Conservation (phyloP, 129 eudicot species). For the Flaveria trinervia region DNA sequence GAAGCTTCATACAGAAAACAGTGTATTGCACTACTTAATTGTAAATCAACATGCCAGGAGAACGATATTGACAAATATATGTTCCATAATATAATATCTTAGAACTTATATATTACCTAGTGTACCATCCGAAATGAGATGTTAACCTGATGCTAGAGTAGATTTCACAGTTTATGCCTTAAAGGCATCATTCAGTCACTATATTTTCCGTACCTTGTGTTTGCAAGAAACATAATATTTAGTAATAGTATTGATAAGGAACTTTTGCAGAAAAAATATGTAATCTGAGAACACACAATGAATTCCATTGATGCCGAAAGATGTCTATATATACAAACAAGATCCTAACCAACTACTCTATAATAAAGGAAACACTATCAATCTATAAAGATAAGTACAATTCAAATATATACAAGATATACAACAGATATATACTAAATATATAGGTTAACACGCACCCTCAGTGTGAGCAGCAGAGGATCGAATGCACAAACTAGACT, state of each 20-base stretch:
- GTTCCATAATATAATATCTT: background rate
- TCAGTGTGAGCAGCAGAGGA: too few relatives aligned
- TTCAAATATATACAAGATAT: too few relatives aligned
- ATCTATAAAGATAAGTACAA: too few relatives aligned
- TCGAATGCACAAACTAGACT: too few relatives aligned
- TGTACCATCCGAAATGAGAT: conserved; percentile 78
- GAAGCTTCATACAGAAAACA: background rate
- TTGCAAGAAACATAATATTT: conserved; percentile 31
- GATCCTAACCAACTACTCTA: too few relatives aligned
- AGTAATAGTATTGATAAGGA: conserved; percentile 1
- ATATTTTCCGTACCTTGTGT: conserved; percentile 82
- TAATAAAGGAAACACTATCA: too few relatives aligned
- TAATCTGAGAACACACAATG: too few relatives aligned
- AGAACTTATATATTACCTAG: conserved; percentile 53
- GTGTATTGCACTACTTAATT: background rate
- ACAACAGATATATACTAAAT: too few relatives aligned
- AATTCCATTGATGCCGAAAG: too few relatives aligned
- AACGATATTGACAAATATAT: background rate
- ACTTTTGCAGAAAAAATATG: background rate
- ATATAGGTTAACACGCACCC: too few relatives aligned
- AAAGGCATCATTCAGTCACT: conserved; percentile 92
- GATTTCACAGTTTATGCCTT: conserved; percentile 88
- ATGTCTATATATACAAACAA: too few relatives aligned
- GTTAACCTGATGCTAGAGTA: conserved; percentile 68
- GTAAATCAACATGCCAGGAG: background rate